Evolutionary conservation across 805 yeast genomes (phyloP).

Genomic region (Candida ponderosae): DNA sequence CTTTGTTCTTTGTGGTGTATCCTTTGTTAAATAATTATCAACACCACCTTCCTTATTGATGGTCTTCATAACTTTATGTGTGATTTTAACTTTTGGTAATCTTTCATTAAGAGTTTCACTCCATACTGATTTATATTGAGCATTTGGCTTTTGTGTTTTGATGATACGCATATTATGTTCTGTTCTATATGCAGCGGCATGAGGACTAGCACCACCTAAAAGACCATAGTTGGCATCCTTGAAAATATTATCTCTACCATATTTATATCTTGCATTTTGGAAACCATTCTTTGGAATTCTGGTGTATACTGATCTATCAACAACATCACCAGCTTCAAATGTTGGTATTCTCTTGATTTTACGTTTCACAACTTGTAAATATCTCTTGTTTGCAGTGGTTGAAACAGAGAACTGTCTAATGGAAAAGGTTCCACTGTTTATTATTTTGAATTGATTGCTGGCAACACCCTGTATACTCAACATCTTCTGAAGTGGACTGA

Average conservation of each 20-base stretch:
- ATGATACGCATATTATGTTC: constrained; percentile 68
- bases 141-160: constrained; percentile 79
- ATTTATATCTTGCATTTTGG: constrained; percentile 61
- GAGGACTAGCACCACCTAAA: constrained; percentile 81
- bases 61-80: constrained; percentile 77
- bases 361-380: constrained; percentile 41
- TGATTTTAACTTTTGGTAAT: constrained; percentile 48
- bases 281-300: constrained; percentile 34
- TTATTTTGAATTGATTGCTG: too few relatives aligned
- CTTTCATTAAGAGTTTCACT: constrained; percentile 63
- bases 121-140: constrained; percentile 70
- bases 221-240: constrained; percentile 85
- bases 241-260: constrained; percentile 69
- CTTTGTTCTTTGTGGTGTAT: constrained; percentile 82
- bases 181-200: constrained; percentile 69
- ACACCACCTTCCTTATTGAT: constrained; percentile 92
- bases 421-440: too few relatives aligned
- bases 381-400: constrained; percentile 18
- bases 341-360: constrained; percentile 34
- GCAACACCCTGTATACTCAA: too few relatives aligned
- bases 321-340: constrained; percentile 47
- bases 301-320: constrained; percentile 24
- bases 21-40: constrained; percentile 81
- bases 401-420: not conserved
- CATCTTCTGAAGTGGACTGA: too few relatives aligned